Evolutionary conservation across 1,284 basidiomycete genomes (phyloP).

Genomic region (Tilletiaria anomala): DNA sequence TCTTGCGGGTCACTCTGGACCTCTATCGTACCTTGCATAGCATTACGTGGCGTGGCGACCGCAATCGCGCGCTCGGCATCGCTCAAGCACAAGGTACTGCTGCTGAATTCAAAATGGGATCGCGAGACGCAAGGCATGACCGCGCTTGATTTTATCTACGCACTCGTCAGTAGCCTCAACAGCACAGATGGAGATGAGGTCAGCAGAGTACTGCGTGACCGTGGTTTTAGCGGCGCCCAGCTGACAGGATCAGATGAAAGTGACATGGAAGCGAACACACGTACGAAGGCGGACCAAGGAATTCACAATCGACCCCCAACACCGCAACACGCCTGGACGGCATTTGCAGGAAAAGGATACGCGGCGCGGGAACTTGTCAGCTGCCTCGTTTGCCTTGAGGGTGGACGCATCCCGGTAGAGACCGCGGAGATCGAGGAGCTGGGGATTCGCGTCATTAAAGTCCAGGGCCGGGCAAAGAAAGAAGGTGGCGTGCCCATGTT

Average conservation of each 20-base stretch:
- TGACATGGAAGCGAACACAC: no score
- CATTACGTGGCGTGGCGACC: conserved; percentile 63
- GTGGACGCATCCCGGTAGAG: background rate
- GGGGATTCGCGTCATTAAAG: no score
- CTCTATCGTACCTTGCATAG: conserved; percentile 70
- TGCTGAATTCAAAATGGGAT: conserved; percentile 76
- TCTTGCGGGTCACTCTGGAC: conserved; percentile 89
- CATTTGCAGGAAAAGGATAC: background rate
- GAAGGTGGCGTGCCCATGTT: no score
- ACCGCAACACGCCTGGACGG: background rate
- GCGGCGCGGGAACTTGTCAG: background rate
- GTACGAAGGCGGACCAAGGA: no score
- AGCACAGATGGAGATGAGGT: background rate
- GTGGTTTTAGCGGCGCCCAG: no score
- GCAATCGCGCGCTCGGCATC: conserved; percentile 54
- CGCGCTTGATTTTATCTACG: conserved; percentile 65
- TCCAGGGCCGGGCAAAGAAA: no score
- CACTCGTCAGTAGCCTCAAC: background rate
- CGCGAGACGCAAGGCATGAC: conserved; percentile 74
- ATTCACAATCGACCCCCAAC: no score
- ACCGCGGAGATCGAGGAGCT: no score
- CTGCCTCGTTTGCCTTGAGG: background rate
- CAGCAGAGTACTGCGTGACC: no score
- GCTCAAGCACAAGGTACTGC: conserved; percentile 64
- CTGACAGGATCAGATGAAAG: no score